Conservation (phyloP, 179 eudicot genomes). For the Beta lomatogona region DNA sequence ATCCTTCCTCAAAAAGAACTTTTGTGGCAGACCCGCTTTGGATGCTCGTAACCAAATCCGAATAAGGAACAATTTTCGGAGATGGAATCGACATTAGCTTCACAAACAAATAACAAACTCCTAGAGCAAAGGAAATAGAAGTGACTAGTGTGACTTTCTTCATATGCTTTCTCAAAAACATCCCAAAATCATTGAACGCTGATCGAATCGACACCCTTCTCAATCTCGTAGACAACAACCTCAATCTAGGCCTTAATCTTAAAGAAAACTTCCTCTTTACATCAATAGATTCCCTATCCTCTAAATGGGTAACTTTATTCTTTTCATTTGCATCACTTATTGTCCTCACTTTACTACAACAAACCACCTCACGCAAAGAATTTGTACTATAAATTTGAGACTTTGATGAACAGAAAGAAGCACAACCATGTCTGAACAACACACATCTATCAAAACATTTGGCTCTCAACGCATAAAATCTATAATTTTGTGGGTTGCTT, state of each 20-base stretch:
- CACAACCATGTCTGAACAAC: conserved; percentile 31
- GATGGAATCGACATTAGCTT: conserved; percentile 64
- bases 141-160: conserved; percentile 53
- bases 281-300: conserved; percentile 34
- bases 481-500: conserved; percentile 41
- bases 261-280: conserved; percentile 55
- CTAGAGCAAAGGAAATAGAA: conserved; percentile 57
- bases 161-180: conserved; percentile 67
- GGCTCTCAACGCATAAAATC: conserved; percentile 36
- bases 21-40: conserved; percentile 65
- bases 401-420: conserved; percentile 39
- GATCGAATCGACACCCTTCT: conserved; percentile 49
- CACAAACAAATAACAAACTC: conserved; percentile 70
- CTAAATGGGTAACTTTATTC: conserved; percentile 40
- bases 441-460: conserved; percentile 33
- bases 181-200: conserved; percentile 58
- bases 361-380: conserved; percentile 34
- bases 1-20: conserved; percentile 91
- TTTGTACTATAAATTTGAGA: conserved; percentile 30
- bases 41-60: conserved; percentile 71
- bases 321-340: conserved; percentile 34
- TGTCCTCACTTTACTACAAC: conserved; percentile 41
- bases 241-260: conserved; percentile 66
- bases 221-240: conserved; percentile 56
- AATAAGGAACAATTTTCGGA: conserved; percentile 82